Evolutionary conservation across 768 basidiomycete species (phyloP).

Genomic region (Tubosaeta sp.): DNA sequence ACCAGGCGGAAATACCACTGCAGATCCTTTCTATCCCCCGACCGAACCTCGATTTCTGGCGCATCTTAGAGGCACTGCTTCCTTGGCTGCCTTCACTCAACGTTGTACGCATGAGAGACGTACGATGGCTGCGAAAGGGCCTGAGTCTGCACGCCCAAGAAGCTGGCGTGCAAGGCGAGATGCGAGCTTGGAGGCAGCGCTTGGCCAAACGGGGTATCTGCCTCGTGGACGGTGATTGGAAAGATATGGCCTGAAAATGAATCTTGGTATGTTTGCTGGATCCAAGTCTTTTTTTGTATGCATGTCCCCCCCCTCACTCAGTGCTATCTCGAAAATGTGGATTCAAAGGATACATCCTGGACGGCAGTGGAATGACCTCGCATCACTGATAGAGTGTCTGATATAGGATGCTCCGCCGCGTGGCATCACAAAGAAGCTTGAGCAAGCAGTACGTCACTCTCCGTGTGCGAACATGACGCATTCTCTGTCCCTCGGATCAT

Average conservation of each 20-base stretch:
- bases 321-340: not conserved
- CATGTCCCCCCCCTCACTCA: constrained; percentile 6
- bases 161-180: constrained; percentile 78
- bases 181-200: constrained; percentile 67
- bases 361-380: too few relatives aligned
- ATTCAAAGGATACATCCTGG: constrained; percentile 1
- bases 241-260: constrained; percentile 32
- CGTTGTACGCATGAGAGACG: constrained; percentile 59
- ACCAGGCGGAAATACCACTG: constrained; percentile 35
- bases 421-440: not conserved
- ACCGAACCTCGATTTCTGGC: constrained; percentile 59
- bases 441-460: not conserved
- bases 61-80: constrained; percentile 49
- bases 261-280: constrained; percentile 2
- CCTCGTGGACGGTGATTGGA: constrained; percentile 74
- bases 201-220: constrained; percentile 54
- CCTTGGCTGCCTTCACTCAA: constrained; percentile 53
- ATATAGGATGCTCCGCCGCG: not conserved
- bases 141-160: constrained; percentile 61
- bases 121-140: constrained; percentile 69
- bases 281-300: constrained; percentile 5
- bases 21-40: constrained; percentile 72
- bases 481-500: not conserved
- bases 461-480: not conserved
- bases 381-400: too few relatives aligned